These are phyloP conservation scores for Penicillium sp. DNA, from an alignment of 2,329 filamentous ascomycete genomes.

Conservation along the genomic window DNA sequence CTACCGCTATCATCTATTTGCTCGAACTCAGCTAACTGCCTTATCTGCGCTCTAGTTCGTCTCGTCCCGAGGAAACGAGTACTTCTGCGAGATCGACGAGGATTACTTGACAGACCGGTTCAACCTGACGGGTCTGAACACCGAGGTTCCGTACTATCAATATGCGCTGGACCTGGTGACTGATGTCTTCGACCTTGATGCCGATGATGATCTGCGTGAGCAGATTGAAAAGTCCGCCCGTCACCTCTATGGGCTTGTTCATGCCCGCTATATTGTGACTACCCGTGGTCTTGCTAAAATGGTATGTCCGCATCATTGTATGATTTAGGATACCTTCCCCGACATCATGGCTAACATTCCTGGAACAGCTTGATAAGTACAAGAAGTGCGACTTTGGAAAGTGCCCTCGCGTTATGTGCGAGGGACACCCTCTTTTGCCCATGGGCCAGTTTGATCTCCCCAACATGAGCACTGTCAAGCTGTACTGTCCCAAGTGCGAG, in stretches of 20 bases:
- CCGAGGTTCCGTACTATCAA: conserved; percentile 97
- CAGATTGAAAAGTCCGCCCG: conserved; percentile 96
- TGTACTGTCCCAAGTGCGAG: conserved; percentile 96
- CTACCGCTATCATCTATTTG: neutral
- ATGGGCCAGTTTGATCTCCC: conserved; percentile 91
- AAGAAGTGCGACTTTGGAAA: conserved; percentile 98
- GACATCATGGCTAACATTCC: conserved; percentile 4
- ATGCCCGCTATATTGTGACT: conserved; percentile 94
- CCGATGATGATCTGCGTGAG: conserved; percentile 97
- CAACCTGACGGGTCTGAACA: conserved; percentile 95
- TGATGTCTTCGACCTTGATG: conserved; percentile 97
- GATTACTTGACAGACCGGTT: conserved; percentile 98
- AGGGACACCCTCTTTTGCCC: conserved; percentile 86
- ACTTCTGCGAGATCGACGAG: conserved; percentile 99
- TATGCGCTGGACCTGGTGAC: conserved; percentile 97
- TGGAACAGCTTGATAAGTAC: conserved; percentile 85
- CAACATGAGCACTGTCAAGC: conserved; percentile 85
- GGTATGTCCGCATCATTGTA: conserved; percentile 55
- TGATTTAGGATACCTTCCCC: neutral
- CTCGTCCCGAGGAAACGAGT: conserved; percentile 94
- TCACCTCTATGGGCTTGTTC: conserved; percentile 92
- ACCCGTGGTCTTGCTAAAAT: conserved; percentile 93
- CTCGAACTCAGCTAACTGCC: conserved; percentile 5
- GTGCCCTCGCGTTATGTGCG: conserved; percentile 93
- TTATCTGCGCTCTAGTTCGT: conserved; percentile 70